phyloP scores from a whole-genome alignment of 2,329 filamentous ascomycete genomes.

The Aspergillaceae sp. region DNA sequence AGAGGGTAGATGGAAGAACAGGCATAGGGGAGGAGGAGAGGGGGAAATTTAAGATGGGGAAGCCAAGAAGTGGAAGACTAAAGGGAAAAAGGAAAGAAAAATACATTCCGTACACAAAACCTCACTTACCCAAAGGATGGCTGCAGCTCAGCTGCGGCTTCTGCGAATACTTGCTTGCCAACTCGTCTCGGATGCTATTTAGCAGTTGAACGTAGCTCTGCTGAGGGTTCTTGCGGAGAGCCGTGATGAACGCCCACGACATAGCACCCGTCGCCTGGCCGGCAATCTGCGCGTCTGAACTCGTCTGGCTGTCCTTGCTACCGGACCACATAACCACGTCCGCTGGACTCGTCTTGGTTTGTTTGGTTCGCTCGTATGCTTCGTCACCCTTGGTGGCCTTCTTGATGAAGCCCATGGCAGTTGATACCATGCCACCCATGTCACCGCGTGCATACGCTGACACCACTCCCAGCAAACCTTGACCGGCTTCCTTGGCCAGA shows the following conservation, averaged over 20 bases:
- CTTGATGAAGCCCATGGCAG: conserved; percentile 79
- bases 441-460: conserved; percentile 76
- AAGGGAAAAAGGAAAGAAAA: background rate
- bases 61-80: background rate
- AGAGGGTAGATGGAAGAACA: too few species aligned
- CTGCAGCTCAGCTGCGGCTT: conserved; percentile 95
- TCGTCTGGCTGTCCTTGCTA: conserved; percentile 92
- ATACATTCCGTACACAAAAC: background rate
- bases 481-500: conserved; percentile 58
- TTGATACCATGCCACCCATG: conserved; percentile 68
- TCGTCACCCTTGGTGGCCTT: conserved; percentile 72
- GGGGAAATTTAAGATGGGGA: too few species aligned
- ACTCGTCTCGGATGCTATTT: conserved; percentile 87
- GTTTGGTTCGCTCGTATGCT: conserved; percentile 67
- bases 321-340: conserved; percentile 98
- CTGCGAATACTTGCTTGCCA: conserved; percentile 79
- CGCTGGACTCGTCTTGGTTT: conserved; percentile 86
- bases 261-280: conserved; percentile 92
- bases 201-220: conserved; percentile 94
- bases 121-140: conserved; percentile 76
- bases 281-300: conserved; percentile 80
- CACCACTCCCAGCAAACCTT: conserved; percentile 58
- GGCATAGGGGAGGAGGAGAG: too few species aligned
- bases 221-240: conserved; percentile 84
- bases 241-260: conserved; percentile 93